phyloP scores from a whole-genome alignment of 352 stramenopile genomes.

The Globisporangium emineosum region DNA sequence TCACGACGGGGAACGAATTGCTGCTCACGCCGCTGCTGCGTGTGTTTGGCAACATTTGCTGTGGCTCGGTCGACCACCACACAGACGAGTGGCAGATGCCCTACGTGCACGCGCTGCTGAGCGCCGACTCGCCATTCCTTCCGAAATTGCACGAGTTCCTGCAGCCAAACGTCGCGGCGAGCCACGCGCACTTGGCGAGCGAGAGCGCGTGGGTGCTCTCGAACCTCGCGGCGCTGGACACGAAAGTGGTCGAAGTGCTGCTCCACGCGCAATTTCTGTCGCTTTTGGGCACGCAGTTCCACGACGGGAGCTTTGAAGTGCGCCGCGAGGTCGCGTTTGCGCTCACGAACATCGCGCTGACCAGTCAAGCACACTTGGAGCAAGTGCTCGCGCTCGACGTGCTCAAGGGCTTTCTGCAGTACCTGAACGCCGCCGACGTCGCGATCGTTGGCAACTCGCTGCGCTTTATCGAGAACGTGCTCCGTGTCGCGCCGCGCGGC shows the following conservation, averaged over 20 bases:
- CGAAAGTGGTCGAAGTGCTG: slow-evolving; percentile 48
- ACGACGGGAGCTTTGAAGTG: slow-evolving; percentile 59
- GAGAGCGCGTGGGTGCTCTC: slow-evolving; percentile 77
- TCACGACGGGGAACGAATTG: slow-evolving; percentile 54
- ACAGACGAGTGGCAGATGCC: slow-evolving; percentile 73
- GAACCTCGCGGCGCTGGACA: slow-evolving; percentile 67
- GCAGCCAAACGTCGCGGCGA: slow-evolving; percentile 28
- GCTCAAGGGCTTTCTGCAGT: slow-evolving; percentile 49
- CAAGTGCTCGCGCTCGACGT: slow-evolving; percentile 57
- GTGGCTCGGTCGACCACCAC: slow-evolving; percentile 58
- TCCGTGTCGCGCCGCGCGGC: slow-evolving; percentile 53
- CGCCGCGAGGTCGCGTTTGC: slow-evolving; percentile 74
- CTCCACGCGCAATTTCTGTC: slow-evolving; percentile 49
- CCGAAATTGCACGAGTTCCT: slow-evolving; percentile 60
- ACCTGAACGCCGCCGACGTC: slow-evolving; percentile 57
- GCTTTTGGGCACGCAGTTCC: slow-evolving; percentile 56
- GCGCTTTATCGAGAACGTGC: slow-evolving; percentile 75
- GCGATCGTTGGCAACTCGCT: slow-evolving; percentile 76
- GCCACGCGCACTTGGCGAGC: slow-evolving; percentile 39
- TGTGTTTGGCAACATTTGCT: slow-evolving; percentile 82
- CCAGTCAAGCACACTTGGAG: slow-evolving; percentile 41
- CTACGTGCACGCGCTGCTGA: slow-evolving; percentile 44
- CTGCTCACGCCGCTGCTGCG: slow-evolving; percentile 74
- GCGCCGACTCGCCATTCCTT: slow-evolving; percentile 48
- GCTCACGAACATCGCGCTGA: slow-evolving; percentile 71